Conservation (phyloP, 768 basidiomycete genomes). For the Hygrocybe punicea region DNA sequence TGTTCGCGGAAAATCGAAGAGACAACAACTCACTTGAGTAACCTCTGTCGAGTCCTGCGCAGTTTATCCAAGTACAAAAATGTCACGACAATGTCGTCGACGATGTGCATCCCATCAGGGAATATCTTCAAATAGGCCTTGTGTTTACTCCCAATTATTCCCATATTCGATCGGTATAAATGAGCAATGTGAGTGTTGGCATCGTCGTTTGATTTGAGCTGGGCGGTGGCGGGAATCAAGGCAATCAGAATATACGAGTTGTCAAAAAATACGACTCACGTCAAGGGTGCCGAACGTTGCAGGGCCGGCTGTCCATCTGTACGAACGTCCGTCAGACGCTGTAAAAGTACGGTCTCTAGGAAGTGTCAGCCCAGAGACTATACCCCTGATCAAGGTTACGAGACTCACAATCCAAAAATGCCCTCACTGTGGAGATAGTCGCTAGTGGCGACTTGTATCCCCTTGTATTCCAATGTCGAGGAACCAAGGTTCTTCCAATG, state of each 20-base stretch:
- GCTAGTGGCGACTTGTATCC: background rate
- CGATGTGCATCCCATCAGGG: constrained; percentile 27
- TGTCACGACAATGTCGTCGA: constrained; percentile 37
- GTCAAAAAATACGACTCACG: background rate
- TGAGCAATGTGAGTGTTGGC: background rate
- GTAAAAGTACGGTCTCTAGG: constrained; percentile 5
- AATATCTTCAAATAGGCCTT: constrained; percentile 24
- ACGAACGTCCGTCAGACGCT: constrained; percentile 11
- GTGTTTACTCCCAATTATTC: constrained; percentile 7
- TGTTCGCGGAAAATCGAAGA: no score
- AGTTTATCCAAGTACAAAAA: constrained; percentile 33
- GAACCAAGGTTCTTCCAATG: background rate
- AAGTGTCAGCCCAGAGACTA: no score
- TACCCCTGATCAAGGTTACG: background rate
- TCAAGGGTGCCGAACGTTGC: background rate
- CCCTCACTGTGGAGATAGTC: background rate
- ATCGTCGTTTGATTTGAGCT: background rate
- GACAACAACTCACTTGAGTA: no score
- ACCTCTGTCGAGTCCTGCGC: background rate
- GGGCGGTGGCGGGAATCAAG: background rate
- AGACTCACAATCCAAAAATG: background rate
- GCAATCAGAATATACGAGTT: no score
- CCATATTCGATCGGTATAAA: constrained; percentile 1
- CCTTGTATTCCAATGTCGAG: background rate
- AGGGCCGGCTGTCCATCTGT: constrained; percentile 11